Conservation (phyloP, 345 rosid genomes). For the Pugionium cornutum region DNA sequence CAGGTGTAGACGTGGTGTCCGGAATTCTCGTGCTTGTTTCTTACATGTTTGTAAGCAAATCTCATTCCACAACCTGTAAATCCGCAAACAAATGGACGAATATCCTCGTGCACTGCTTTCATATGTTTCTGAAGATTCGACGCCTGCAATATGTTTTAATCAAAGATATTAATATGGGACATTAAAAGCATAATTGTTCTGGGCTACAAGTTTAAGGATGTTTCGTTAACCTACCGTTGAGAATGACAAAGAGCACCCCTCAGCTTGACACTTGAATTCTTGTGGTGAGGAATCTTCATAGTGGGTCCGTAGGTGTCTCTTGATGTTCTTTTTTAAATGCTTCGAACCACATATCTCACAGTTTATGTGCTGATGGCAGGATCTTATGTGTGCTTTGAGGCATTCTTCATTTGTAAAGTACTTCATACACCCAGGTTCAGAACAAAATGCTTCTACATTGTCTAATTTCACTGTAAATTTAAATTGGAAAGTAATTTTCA, state of each 20-base stretch:
- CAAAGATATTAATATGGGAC: too few species aligned
- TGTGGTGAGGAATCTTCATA: conserved; percentile 42
- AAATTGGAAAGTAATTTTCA: conserved; percentile 10
- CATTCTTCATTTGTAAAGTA: conserved; percentile 64
- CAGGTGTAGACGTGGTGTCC: neutral
- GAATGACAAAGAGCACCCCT: conserved; percentile 59
- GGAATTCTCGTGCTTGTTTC: neutral
- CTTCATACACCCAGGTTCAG: conserved; percentile 68
- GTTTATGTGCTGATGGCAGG: conserved; percentile 55
- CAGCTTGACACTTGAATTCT: conserved; percentile 50
- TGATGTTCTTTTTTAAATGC: conserved; percentile 69
- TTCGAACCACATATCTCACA: conserved; percentile 65
- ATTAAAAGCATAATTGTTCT: too few species aligned
- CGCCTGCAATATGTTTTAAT: too few species aligned
- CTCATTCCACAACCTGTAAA: neutral
- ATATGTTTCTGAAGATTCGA: too few species aligned
- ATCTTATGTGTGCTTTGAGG: conserved; percentile 58
- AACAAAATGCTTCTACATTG: conserved; percentile 66
- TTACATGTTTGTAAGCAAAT: neutral
- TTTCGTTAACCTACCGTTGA: conserved; percentile 49
- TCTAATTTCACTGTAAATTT: conserved; percentile 62
- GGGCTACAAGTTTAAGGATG: too few species aligned
- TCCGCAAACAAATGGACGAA: neutral
- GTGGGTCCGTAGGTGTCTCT: conserved; percentile 66
- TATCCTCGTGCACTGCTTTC: neutral